phyloP scores from a whole-genome alignment of 176 grass and related monocot genomes.

The Miscanthus lutarioriparius region DNA sequence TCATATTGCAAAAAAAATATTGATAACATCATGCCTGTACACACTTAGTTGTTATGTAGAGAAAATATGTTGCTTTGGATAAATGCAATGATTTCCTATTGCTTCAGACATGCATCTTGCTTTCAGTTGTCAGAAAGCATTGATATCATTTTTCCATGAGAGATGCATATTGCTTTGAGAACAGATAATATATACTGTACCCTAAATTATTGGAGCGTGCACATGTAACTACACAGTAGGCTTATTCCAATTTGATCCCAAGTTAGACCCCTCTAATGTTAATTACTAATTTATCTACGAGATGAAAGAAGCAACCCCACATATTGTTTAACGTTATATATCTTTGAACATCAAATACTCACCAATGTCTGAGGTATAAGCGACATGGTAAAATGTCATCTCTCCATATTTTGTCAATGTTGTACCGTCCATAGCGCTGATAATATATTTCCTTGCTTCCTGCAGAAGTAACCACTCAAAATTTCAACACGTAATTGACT shows the following conservation, averaged over 20 bases:
- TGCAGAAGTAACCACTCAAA: constrained; percentile 35
- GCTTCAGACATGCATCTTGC: constrained; percentile 26
- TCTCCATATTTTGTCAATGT: constrained; percentile 91
- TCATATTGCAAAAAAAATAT: not conserved
- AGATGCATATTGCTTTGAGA: constrained; percentile 29
- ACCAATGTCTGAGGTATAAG: constrained; percentile 95
- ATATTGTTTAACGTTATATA: not conserved
- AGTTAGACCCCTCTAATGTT: not conserved
- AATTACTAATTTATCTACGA: not conserved
- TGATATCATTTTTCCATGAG: constrained; percentile 11
- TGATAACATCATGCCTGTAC: not conserved
- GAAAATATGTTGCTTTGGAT: constrained; percentile 13
- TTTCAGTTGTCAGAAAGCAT: constrained; percentile 23
- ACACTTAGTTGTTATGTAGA: not conserved
- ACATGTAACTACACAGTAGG: not conserved
- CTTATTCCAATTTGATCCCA: not conserved
- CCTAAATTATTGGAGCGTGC: not conserved
- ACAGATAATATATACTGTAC: not conserved
- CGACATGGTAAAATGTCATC: constrained; percentile 93
- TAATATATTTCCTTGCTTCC: constrained; percentile 85
- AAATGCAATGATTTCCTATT: constrained; percentile 30
- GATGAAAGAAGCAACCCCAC: not conserved
- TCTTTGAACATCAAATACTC: constrained; percentile 13
- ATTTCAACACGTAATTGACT: not conserved
- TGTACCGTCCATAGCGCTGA: constrained; percentile 73